phyloP scores from a whole-genome alignment of 2,329 filamentous ascomycete genomes.

The Geoglossum cookeanum region DNA sequence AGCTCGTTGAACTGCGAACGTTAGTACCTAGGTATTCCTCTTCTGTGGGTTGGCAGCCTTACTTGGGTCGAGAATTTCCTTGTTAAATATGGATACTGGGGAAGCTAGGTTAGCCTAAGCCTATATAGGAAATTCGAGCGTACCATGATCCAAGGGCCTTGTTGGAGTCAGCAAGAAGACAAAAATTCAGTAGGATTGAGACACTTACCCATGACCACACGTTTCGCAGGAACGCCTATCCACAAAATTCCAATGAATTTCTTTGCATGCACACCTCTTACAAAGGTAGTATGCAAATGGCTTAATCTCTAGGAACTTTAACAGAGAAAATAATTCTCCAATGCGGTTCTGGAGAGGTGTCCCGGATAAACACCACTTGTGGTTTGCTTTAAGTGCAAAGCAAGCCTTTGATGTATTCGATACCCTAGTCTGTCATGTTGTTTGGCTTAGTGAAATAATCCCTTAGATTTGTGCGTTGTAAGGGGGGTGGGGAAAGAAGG shows the following conservation, averaged over 20 bases:
- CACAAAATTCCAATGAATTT: conserved; percentile 65
- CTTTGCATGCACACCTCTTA: conserved; percentile 63
- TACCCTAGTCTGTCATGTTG: conserved; percentile 40
- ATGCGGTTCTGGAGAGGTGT: conserved; percentile 95
- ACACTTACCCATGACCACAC: conserved; percentile 35
- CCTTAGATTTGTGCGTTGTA: neutral
- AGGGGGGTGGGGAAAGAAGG: neutral
- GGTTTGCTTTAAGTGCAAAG: conserved; percentile 70
- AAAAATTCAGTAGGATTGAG: neutral
- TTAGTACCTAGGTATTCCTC: neutral
- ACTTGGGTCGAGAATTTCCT: conserved; percentile 75
- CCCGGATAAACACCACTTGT: conserved; percentile 90
- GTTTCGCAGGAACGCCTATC: conserved; percentile 44
- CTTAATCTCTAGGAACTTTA: conserved; percentile 74
- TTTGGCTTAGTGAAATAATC: conserved; percentile 9
- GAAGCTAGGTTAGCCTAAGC: neutral
- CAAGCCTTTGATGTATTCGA: conserved; percentile 90
- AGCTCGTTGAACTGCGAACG: conserved; percentile 30
- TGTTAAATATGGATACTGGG: conserved; percentile 66
- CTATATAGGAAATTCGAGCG: neutral
- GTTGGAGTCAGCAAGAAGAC: conserved; percentile 8
- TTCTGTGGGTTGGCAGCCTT: conserved; percentile 9
- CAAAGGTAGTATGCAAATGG: conserved; percentile 93
- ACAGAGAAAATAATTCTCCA: conserved; percentile 85
- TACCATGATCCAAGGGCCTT: conserved; percentile 36